Evolutionary conservation across 352 stramenopile species (phyloP), one percentile per base, ranked within the genome.

Genomic region (Phytophthora colocasiae): DNA sequence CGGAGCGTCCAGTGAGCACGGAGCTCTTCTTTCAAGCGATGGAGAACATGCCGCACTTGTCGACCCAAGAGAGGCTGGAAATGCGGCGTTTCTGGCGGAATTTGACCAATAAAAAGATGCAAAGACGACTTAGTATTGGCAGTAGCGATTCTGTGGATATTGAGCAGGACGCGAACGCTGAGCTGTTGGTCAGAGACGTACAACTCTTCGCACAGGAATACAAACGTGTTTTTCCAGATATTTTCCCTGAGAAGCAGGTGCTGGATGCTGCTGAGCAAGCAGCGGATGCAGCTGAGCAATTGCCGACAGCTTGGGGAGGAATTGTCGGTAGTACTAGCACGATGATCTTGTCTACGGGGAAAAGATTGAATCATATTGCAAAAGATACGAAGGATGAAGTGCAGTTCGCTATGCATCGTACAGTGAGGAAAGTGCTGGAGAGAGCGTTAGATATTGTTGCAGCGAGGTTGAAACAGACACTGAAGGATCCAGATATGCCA

Each of bases 401-500:
- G 63, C 83, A 95, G 59, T 70, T 84, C 34, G 86, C 84, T 2
- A 90, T 96, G 75, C 88, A 95, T 43, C 81, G 86, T 12, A 94
- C 86, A 6, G 73, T 93, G 58, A 68, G 84, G 34, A 87, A 87
- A 48, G 92, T 91, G 40, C 47, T 96, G 40, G 88, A 95, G 63
- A 77, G 85, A 29, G 87, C 86, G 19, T 60, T 96, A 17, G 80
- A 96, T 52, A 78, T 94, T 38, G 88, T 95, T 5, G 89, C 81
- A 0, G 71, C 91, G 2, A 81, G 80, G 8, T 62, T 96, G 24
- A 95, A 92, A 51, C 65, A 90, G 14, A 63, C 78, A n/a, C 54
- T 95, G 4, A 95, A 95, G 45, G 89, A 96, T 51, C 85, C 79
- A 32, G 71, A 96, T 61, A 96, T 96, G 89, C 89, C 89, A 0